Evolutionary conservation across 2,329 filamentous ascomycete genomes (phyloP), one percentile per base, ranked within the genome.

Genomic region (Ceratocystis destructans): DNA sequence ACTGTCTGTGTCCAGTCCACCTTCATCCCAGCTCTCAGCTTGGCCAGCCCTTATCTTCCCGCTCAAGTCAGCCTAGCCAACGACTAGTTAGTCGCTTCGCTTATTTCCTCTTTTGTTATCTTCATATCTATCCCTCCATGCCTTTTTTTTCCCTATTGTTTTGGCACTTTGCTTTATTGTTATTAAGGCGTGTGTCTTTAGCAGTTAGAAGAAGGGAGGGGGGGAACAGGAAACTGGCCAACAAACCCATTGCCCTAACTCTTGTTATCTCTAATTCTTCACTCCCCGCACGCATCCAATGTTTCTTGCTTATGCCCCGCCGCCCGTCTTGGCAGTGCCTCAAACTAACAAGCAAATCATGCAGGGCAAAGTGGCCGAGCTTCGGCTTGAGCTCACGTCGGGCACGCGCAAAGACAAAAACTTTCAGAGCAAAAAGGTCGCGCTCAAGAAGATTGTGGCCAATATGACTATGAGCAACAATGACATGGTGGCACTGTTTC

Each of bases 381-480:
- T 99, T 74, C 90, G 94, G 76, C 85, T 89, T 75, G 94, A 99
- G 80, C 84, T 99, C 74, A 92, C 91, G 77, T 62, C 63, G 33
- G 90, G 87, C 77, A 88, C 89, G 71, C 96, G 96, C 81, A 99
- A 97, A 80, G 94, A 99, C 79, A 97, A 96, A 83, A 96, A 95
- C 78, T 88, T 90, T 77, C 83, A 87, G 57, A 85, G 86, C 70
- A 99, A 97, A 82, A 97, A 97, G 83, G 95, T 96, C 74, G 92
- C 94, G 10, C 82, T 99, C 69, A 99, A 99, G 83, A 96, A 96
- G 82, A 97, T 99, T 71, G 94, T 99, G 72, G 94, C 94, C 75
- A 99, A 99, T 75, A 99, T 99, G 94, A 99, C 94, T 70, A 99
- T 99, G 94, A 97, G 93, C 83, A 99, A 99, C 79, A 99, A 97